A percentile compares a stretch with the other conserved stretches of the same genome.
Conservation (phyloP, 2,329 filamentous ascomycete species). For the Arthrobotrys musiformis region DNA sequence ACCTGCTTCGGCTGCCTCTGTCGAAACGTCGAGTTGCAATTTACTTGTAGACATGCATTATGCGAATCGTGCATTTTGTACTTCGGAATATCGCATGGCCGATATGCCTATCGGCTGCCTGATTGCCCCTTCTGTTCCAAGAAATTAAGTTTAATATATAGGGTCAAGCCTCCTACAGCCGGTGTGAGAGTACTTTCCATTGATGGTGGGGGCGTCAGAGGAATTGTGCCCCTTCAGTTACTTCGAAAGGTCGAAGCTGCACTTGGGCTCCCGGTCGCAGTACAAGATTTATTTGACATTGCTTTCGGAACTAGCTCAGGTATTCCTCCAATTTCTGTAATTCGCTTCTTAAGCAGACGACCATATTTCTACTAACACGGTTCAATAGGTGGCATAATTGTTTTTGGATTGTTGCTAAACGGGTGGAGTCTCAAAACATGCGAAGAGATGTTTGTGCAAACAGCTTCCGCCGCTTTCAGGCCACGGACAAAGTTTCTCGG, state of each 20-base stretch:
- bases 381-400: not conserved
- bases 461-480: not conserved
- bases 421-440: not conserved
- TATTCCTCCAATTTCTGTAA: no score
- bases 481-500: not conserved
- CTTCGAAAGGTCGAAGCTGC: not conserved
- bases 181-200: constrained; percentile 8
- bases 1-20: not conserved
- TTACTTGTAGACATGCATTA: not conserved
- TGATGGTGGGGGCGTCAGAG: constrained; percentile 18
- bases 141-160: not conserved
- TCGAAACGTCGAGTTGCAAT: not conserved
- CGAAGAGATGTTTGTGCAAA: not conserved
- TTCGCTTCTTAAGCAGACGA: no score
- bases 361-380: no score
- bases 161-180: constrained; percentile 15
- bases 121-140: not conserved
- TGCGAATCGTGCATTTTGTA: not conserved
- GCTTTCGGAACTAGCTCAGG: constrained; percentile 11
- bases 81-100: not conserved
- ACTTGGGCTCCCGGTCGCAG: not conserved
- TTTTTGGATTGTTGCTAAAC: not conserved
- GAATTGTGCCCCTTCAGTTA: constrained; percentile 4
- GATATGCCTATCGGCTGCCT: not conserved
- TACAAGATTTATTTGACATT: constrained; percentile 17